Base-by-base conservation (phyloP, 495 filamentous ascomycete species). In the Podospora fimiseda region DNA sequence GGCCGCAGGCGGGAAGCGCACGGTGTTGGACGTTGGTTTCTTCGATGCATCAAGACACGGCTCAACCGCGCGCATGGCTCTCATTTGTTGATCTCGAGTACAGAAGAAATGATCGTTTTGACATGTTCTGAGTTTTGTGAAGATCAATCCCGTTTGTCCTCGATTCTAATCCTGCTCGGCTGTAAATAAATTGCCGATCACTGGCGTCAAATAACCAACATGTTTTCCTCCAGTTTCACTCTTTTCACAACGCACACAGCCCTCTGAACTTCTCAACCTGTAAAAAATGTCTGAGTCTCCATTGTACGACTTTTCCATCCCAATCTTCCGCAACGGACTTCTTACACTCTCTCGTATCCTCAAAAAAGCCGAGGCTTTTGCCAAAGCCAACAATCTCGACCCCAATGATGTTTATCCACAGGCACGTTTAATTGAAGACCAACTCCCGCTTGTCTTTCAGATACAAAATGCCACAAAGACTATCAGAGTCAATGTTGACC, bases 361-460 rank as follows among this genome's bases (percentile, higher is more conserved):
- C 37, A 24, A 59, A 14, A 53, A 57, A 45, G 67, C 62, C 48
- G 61, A 63, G 43, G 33, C 53, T 8, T 55, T 60, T 39, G 61
- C 67, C 30, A 50, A 53, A 16, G 49, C 39, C 11, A 37, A 53
- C 40, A 42, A 41, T 41, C 39, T 62, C 33, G 42, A 59, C 30
- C 39, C 55, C 15, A 45, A 67, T 30, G 37, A 23, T 2, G 60
- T 63, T 9, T 55, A 67, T 48, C 44, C 61, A 40, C n/a, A 50
- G n/a, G 55, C 64, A 9, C 62, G 67, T 9, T 59, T 75, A 3
- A 45, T 54, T 58, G 60, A 64, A 4, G 76, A 80, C 65, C 78
- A 79, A 77, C 66, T 64, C 47, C 65, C 72, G 6, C 59, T 80
- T 16, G 54, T 67, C 40, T 75, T 71, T 64, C 79, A 83, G 60